Conservation (phyloP, 1,139 yeast genomes). For the Sugiyamaella sp. region DNA sequence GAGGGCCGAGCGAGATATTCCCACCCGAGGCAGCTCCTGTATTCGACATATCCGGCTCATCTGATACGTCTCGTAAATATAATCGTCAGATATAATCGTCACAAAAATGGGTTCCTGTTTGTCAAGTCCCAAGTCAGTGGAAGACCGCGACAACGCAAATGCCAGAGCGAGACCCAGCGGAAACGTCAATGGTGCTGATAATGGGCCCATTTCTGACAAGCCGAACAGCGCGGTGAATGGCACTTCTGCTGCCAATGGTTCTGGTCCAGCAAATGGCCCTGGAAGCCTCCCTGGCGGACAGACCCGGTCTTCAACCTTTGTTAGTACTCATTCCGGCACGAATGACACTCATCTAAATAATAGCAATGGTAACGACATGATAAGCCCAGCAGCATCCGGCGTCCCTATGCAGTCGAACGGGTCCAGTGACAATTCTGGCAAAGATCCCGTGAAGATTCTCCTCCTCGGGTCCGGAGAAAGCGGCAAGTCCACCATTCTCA, state of each 20-base stretch:
- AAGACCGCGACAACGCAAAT: slow-evolving; percentile 1
- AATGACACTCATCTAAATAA: background rate
- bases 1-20: too few species aligned
- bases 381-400: slow-evolving; percentile 8
- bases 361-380: background rate
- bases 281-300: background rate
- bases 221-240: background rate
- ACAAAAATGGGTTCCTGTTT: slow-evolving; percentile 21
- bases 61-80: too few species aligned
- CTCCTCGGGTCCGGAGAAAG: slow-evolving; percentile 76
- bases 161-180: slow-evolving; percentile 4
- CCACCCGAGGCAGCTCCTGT: too few species aligned
- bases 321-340: slow-evolving; percentile 4
- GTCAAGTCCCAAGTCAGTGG: slow-evolving; percentile 15
- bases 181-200: background rate
- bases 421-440: background rate
- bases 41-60: too few species aligned
- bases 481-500: slow-evolving; percentile 74
- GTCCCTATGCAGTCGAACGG: slow-evolving; percentile 3
- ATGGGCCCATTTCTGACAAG: background rate
- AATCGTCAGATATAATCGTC: too few species aligned
- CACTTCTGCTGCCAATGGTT: background rate
- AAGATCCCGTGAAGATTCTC: slow-evolving; percentile 53
- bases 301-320: background rate
- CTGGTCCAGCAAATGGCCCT: background rate